Conservation (phyloP, 495 filamentous ascomycete species). For the Penicillium coffeae region DNA sequence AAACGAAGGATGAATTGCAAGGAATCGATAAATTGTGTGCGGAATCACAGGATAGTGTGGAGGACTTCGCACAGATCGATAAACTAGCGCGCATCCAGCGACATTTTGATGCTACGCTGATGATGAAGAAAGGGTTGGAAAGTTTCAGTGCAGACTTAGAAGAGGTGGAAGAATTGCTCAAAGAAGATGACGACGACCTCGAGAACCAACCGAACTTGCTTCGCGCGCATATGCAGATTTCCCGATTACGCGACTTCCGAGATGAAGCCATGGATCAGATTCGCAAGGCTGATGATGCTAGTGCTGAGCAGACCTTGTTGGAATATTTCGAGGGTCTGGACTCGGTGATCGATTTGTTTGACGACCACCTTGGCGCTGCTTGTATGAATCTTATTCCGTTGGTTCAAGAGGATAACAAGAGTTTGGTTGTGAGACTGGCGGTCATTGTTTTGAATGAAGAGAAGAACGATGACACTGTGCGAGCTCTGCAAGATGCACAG, state of each 20-base stretch:
- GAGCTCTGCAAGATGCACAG: slow-evolving; percentile 88
- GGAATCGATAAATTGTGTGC: slow-evolving; percentile 97
- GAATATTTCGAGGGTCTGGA: slow-evolving; percentile 89
- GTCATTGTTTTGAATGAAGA: slow-evolving; percentile 93
- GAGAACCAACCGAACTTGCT: slow-evolving; percentile 93
- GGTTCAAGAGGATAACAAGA: slow-evolving; percentile 76
- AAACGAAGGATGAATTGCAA: slow-evolving; percentile 95
- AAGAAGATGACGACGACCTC: slow-evolving; percentile 75
- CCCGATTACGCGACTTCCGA: slow-evolving; percentile 83
- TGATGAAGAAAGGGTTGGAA: slow-evolving; percentile 86
- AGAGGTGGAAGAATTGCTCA: slow-evolving; percentile 68
- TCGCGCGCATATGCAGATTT: slow-evolving; percentile 83
- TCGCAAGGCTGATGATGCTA: slow-evolving; percentile 63
- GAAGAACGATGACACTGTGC: slow-evolving; percentile 85
- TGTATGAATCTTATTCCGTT: slow-evolving; percentile 87
- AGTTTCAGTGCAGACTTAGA: slow-evolving; percentile 73
- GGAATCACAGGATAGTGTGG: slow-evolving; percentile 92
- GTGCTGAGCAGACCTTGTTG: slow-evolving; percentile 72
- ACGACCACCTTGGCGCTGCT: slow-evolving; percentile 85
- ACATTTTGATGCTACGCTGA: slow-evolving; percentile 87
- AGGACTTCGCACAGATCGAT: slow-evolving; percentile 96
- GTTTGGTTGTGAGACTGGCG: slow-evolving; percentile 85
- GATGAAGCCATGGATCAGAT: slow-evolving; percentile 97
- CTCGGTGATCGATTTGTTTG: slow-evolving; percentile 85
- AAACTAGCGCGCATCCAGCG: slow-evolving; percentile 87